Evolutionary conservation across 768 basidiomycete species (phyloP).

Genomic region (Boletus rufocinnamomeus): DNA sequence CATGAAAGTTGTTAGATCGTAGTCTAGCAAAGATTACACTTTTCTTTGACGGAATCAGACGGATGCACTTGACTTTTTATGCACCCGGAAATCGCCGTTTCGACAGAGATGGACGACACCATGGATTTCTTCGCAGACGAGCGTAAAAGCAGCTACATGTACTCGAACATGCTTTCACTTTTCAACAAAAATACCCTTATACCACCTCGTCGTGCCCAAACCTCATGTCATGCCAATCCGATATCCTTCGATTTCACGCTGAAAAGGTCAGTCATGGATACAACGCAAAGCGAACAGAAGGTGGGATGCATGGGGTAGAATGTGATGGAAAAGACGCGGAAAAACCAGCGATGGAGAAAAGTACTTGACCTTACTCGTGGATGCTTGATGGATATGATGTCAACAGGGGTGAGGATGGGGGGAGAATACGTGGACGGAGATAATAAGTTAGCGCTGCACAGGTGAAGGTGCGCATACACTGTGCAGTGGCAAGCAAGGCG

Average conservation of each 20-base stretch:
- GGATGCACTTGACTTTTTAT: not conserved
- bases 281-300: slow-evolving; percentile 8
- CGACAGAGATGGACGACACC: not conserved
- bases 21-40: slow-evolving; percentile 1
- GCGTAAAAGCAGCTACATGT: slow-evolving; percentile 5
- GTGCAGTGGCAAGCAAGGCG: slow-evolving; percentile 2
- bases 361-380: slow-evolving; percentile 32
- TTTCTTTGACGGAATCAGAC: no score
- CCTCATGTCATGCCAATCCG: slow-evolving; percentile 2
- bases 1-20: slow-evolving; percentile 13
- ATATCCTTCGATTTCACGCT: slow-evolving; percentile 22
- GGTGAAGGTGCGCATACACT: not conserved
- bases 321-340: slow-evolving; percentile 1
- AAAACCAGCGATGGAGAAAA: slow-evolving; percentile 15
- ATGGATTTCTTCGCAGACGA: slow-evolving; percentile 1
- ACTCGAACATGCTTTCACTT: slow-evolving; percentile 13
- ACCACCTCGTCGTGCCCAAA: slow-evolving; percentile 2
- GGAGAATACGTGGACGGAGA: slow-evolving; percentile 14
- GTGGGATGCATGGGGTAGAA: not conserved
- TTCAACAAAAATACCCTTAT: not conserved
- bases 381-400: slow-evolving; percentile 17
- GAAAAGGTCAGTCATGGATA: slow-evolving; percentile 33
- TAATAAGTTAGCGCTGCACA: slow-evolving; percentile 33
- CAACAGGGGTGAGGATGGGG: slow-evolving; percentile 4
- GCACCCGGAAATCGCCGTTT: slow-evolving; percentile 10